phyloP scores from a whole-genome alignment of 2,329 filamentous ascomycete genomes.

The Aspergillus fijiensis region DNA sequence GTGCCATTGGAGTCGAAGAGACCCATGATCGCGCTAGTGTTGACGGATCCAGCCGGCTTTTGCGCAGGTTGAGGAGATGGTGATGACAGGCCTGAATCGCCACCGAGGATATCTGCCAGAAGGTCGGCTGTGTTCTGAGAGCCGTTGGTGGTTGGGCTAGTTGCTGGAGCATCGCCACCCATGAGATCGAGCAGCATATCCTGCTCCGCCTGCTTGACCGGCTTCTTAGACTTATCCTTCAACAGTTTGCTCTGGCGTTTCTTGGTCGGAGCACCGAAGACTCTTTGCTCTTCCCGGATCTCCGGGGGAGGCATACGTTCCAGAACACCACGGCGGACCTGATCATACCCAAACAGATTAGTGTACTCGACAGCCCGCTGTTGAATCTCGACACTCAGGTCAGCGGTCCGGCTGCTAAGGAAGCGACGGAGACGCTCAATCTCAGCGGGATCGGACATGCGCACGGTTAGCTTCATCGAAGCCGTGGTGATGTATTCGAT shows the following conservation, averaged over 20 bases:
- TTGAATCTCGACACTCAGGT: conserved; percentile 92
- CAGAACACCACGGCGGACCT: conserved; percentile 82
- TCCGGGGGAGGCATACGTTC: conserved; percentile 98
- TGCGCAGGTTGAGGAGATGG: conserved; percentile 55
- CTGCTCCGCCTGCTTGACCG: conserved; percentile 81
- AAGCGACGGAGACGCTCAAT: conserved; percentile 80
- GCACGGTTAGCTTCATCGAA: conserved; percentile 89
- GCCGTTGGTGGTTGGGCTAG: conserved; percentile 56
- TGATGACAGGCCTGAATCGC: conserved; percentile 57
- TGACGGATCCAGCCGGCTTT: conserved; percentile 51
- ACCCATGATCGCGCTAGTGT: conserved; percentile 81
- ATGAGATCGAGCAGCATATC: conserved; percentile 91
- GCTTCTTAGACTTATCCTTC: conserved; percentile 72
- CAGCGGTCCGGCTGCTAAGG: conserved; percentile 74
- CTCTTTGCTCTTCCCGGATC: conserved; percentile 91
- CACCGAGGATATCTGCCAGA: conserved; percentile 86
- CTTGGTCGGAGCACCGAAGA: conserved; percentile 75
- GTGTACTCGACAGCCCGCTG: conserved; percentile 93
- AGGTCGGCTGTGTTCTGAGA: conserved; percentile 78
- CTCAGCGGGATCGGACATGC: conserved; percentile 79
- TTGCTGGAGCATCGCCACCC: conserved; percentile 69
- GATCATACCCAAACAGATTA: conserved; percentile 88
- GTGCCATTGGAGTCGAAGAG: conserved; percentile 63
- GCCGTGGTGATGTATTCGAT: conserved; percentile 96
- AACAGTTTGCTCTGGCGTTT: conserved; percentile 62